phyloP scores from a whole-genome alignment of 2,329 filamentous ascomycete species.

The Aureobasidium uvarum region DNA sequence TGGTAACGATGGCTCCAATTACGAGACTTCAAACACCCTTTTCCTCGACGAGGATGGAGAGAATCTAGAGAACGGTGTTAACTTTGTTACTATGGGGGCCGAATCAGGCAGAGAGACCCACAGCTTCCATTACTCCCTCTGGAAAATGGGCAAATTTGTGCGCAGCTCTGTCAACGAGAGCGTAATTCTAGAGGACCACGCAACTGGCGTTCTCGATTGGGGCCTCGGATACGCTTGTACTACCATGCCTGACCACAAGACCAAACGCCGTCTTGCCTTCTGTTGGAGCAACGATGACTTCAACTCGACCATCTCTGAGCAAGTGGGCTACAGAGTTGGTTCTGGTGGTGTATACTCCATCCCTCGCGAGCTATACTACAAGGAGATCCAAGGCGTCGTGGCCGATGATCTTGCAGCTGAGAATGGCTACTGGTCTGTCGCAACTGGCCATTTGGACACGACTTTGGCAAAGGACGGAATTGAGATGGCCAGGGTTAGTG shows the following conservation, averaged over 20 bases:
- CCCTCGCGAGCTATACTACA: conserved; percentile 24
- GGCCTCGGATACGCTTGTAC: conserved; percentile 20
- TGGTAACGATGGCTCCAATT: conserved; percentile 22
- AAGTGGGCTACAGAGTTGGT: background rate
- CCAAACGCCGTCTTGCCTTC: conserved; percentile 13
- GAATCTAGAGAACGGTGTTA: conserved; percentile 4
- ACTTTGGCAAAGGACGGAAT: conserved; percentile 16
- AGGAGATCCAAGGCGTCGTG: conserved; percentile 15
- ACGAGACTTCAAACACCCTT: conserved; percentile 17
- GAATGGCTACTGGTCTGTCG: conserved; percentile 23
- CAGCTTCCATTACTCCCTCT: conserved; percentile 14
- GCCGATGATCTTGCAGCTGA: conserved; percentile 20
- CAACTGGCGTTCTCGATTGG: conserved; percentile 25
- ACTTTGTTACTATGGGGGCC: conserved; percentile 22
- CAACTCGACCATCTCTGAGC: conserved; percentile 16
- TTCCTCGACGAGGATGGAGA: conserved; percentile 18
- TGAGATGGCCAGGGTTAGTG: background rate
- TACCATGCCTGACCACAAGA: conserved; percentile 18
- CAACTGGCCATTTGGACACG: conserved; percentile 6
- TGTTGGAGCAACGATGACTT: conserved; percentile 25
- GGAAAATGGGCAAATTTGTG: conserved; percentile 22
- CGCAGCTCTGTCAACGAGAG: conserved; percentile 5
- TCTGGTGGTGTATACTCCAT: conserved; percentile 8
- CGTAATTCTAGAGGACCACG: conserved; percentile 21
- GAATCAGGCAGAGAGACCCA: conserved; percentile 24